A percentile compares a stretch with the other conserved stretches of the same genome.
These are phyloP conservation scores for Curvularia lunata DNA, from an alignment of 2,329 filamentous ascomycete genomes.

Conservation along the genomic window DNA sequence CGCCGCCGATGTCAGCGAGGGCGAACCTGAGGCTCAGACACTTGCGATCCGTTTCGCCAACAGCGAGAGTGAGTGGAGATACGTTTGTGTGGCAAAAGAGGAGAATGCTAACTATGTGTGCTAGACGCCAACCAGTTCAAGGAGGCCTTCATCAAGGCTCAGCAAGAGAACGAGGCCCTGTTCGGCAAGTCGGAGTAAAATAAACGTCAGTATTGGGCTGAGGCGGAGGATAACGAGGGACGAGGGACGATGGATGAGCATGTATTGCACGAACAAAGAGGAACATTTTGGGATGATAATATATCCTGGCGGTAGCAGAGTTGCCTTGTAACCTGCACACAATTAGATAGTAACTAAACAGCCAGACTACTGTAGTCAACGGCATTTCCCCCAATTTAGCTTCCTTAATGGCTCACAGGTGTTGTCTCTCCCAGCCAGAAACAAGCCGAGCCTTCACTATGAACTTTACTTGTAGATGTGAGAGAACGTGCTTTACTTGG, in stretches of 20 bases:
- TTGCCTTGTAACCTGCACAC: slow-evolving; percentile 43
- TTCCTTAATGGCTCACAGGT: background rate
- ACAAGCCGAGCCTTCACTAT: background rate
- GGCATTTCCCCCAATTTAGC: slow-evolving; percentile 22
- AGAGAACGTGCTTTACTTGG: background rate
- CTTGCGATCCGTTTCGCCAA: slow-evolving; percentile 98
- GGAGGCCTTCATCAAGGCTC: slow-evolving; percentile 94
- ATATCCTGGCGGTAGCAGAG: slow-evolving; percentile 39
- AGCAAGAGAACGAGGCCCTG: slow-evolving; percentile 91
- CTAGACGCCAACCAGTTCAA: slow-evolving; percentile 96
- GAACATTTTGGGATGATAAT: slow-evolving; percentile 34
- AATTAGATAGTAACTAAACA: slow-evolving; percentile 44
- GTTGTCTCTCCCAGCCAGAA: background rate
- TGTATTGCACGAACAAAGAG: slow-evolving; percentile 39
- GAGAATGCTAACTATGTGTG: slow-evolving; percentile 37
- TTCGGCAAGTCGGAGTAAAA: slow-evolving; percentile 64
- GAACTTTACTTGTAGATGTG: background rate
- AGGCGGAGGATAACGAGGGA: slow-evolving; percentile 20
- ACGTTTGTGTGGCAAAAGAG: slow-evolving; percentile 46
- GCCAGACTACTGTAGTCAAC: slow-evolving; percentile 32
- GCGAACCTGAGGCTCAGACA: slow-evolving; percentile 93
- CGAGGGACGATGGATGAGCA: slow-evolving; percentile 14
- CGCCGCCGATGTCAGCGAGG: slow-evolving; percentile 95
- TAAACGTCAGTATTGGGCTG: slow-evolving; percentile 15
- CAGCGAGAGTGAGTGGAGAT: slow-evolving; percentile 75